These are phyloP conservation scores for Cicer cuneatum DNA, from an alignment of 306 rosid species.

Conservation along the genomic window DNA sequence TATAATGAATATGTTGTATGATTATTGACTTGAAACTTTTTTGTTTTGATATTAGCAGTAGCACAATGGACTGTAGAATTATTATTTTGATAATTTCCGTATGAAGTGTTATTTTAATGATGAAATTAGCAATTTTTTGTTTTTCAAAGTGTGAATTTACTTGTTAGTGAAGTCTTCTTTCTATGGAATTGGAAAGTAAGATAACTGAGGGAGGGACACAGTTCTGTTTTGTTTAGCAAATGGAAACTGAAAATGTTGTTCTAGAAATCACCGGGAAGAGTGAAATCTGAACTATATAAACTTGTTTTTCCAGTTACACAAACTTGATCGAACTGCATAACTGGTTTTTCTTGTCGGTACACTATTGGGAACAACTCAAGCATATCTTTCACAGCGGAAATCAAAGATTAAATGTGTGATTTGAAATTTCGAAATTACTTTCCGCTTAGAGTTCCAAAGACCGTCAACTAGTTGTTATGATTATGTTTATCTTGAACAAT, in stretches of 20 bases:
- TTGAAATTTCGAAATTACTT: constrained; percentile 13
- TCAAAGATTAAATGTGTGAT: not conserved
- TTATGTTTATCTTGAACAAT: not conserved
- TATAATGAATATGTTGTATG: not conserved
- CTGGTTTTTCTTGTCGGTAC: not conserved
- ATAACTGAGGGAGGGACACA: not conserved
- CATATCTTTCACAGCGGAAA: not conserved
- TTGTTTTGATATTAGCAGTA: not conserved
- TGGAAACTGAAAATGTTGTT: constrained; percentile 16
- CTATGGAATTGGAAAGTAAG: not conserved
- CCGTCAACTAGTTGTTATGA: not conserved
- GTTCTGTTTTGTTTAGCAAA: constrained; percentile 1
- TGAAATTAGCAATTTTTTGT: not conserved
- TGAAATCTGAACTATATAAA: not conserved
- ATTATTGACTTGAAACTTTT: constrained; percentile 7
- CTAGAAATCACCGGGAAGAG: not conserved
- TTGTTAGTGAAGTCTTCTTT: constrained; percentile 20
- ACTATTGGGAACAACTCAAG: not conserved
- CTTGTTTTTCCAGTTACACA: not conserved
- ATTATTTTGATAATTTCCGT: not conserved
- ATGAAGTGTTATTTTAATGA: not conserved
- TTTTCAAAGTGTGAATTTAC: constrained; percentile 29
- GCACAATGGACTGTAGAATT: not conserved
- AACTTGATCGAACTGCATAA: not conserved
- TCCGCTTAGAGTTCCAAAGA: constrained; percentile 11